These are phyloP conservation scores for Apiospora sp. DNA, from an alignment of 2,329 filamentous ascomycete genomes.

Conservation along the genomic window DNA sequence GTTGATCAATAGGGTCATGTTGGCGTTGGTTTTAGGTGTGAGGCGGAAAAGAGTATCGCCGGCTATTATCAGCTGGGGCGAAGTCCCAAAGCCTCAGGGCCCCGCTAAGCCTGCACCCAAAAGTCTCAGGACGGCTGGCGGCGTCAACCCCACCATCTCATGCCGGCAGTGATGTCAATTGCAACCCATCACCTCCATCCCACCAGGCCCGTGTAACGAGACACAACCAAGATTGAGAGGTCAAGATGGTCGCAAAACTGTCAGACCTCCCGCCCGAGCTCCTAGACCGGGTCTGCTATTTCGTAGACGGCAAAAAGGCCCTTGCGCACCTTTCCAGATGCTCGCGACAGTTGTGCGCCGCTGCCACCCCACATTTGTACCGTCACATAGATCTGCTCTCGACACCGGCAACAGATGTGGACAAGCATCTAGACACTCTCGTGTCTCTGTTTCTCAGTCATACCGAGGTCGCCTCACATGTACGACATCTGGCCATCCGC, in stretches of 20 bases:
- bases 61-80: not conserved
- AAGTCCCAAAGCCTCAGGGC: not conserved
- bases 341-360: conserved; percentile 26
- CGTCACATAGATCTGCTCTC: conserved; percentile 26
- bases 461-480: conserved; percentile 21
- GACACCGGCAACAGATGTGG: not conserved
- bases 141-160: conserved; percentile 11
- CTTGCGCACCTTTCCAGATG: conserved; percentile 20
- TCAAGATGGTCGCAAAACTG: not conserved
- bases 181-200: conserved; percentile 7
- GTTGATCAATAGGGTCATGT: not conserved
- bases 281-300: conserved; percentile 25
- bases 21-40: not conserved
- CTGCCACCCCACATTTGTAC: conserved; percentile 26
- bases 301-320: conserved; percentile 16
- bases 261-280: conserved; percentile 27
- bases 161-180: conserved; percentile 11
- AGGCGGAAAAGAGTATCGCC: conserved; percentile 3
- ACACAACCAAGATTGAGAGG: not conserved
- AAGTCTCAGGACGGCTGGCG: not conserved
- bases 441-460: conserved; percentile 22
- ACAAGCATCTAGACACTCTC: conserved; percentile 15
- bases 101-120: not conserved
- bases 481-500: conserved; percentile 24
- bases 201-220: not conserved